Evolutionary conservation across 2,329 filamentous ascomycete species (phyloP), one percentile per base, ranked within the genome.

Genomic region (Scleromitrula shiraiana): DNA sequence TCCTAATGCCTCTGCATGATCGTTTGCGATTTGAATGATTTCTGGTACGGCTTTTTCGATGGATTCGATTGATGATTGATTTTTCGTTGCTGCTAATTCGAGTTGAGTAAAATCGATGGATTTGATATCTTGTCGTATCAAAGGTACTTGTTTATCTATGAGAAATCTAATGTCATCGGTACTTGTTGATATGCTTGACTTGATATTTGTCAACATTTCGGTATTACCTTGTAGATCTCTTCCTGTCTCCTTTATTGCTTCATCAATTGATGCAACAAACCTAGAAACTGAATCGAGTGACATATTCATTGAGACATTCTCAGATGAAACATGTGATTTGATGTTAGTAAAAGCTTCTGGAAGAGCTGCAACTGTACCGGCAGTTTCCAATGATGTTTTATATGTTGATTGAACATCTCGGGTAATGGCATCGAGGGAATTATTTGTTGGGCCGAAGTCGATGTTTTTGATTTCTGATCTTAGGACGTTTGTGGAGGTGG

Each of bases 101-200:
- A 51, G 35, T 35, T 30, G 36, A 22, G 40, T 42, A 15, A 45
- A 23, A 40, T 53, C 51, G 35, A 53, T 42, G 23, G 49, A 37
- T 15, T 45, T 27, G 23, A 53, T 51, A 17, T 53, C 51, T 38
- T 51, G 22, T 32, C 49, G 50, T 14, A 53, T 48, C 24, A 35
- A 20, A 17, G 51, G 49, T 17, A 53, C 38, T 38, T 42, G 44
- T 29, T 51, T 46, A 43, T 51, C 37, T 29, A 53, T 10, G 42
- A 53, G 44, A 19, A 29, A 45, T 17, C 41, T 41, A 29, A 53
- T 48, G 38, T 48, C 45, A 42, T 48, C 33, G 45, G 45, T 42
- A 48, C 45, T 48, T 42, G 38, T 42, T 35, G 45, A 40, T 26
- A 48, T 26, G 26, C 45, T 42, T 42, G 45, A 48, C 45, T 48